A percentile compares a stretch with the other conserved stretches of the same genome.
Conservation (phyloP, 2,329 filamentous ascomycete genomes). For the Fusarium buharicum region DNA sequence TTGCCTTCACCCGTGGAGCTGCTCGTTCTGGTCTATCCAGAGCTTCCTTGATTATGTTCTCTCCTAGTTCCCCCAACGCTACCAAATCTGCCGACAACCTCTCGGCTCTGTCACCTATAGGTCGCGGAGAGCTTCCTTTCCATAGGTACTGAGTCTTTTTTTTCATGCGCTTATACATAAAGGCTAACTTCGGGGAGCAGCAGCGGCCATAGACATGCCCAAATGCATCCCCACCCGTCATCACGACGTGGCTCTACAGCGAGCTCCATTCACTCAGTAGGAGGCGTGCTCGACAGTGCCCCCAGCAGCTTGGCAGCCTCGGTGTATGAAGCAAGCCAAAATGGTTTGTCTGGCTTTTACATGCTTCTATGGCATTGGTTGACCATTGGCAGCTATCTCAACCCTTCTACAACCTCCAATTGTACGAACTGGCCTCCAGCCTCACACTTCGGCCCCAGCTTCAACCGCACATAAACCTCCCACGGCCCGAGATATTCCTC, state of each 20-base stretch:
- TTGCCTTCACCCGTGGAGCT: constrained; percentile 52
- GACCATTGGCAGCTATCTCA: constrained; percentile 75
- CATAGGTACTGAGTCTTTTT: constrained; percentile 59
- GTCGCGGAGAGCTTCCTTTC: constrained; percentile 67
- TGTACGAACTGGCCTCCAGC: constrained; percentile 84
- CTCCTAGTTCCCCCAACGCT: constrained; percentile 63
- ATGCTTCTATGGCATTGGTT: constrained; percentile 16
- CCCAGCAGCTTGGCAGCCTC: constrained; percentile 65
- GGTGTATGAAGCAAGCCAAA: constrained; percentile 79
- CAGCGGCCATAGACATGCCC: constrained; percentile 55
- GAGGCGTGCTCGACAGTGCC: constrained; percentile 81
- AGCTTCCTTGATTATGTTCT: constrained; percentile 63
- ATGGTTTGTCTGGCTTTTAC: constrained; percentile 67
- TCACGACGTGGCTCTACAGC: constrained; percentile 82
- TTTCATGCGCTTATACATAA: background rate
- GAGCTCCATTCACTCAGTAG: constrained; percentile 88
- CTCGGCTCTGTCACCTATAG: constrained; percentile 62
- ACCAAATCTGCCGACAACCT: constrained; percentile 75
- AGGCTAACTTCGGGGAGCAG: constrained; percentile 41
- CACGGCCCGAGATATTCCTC: constrained; percentile 89
- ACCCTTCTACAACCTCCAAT: constrained; percentile 93
- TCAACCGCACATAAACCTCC: constrained; percentile 84
- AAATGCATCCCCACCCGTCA: constrained; percentile 58
- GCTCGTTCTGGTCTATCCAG: constrained; percentile 16
- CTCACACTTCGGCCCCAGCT: constrained; percentile 76